Base-by-base conservation (phyloP, 2,329 filamentous ascomycete genomes). In the Emergomyces africanus region DNA sequence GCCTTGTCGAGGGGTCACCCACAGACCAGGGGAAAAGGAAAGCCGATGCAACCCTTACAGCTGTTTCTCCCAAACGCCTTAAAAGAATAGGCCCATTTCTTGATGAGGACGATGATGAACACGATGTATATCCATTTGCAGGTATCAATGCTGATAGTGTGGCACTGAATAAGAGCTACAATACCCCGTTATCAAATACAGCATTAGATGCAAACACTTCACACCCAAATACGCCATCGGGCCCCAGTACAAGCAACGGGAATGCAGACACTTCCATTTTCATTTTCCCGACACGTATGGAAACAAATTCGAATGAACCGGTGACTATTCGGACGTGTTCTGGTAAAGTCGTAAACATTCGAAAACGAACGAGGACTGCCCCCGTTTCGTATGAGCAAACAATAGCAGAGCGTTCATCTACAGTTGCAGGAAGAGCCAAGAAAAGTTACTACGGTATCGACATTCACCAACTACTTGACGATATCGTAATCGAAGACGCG, bases 381-480 rank as follows among this genome's bases (percentile, higher is more conserved):
- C 60, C 68, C 0, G 60, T 77, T 8, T 72, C 80, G 0, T 83
- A 81, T 60, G 78, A 84, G 65, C 73, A 76, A 61, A 68, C 82
- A 3, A 76, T 83, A 61, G 81, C 81, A 20, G 71, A 76, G 55
- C 76, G 81, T 15, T 83, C 82, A 9, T 71, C 69, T 3, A 73
- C 74, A 2, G 69, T 70, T n/a, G 71, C 77, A 37, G 81, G 81
- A 20, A 78, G 77, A 65, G 83, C 83, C 20, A 76, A 77, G 54
- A 80, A 78, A 63, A 80, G 85, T 66, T 97, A 91, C 73, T 99
- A 96, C 70, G 94, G 94, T 10, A 87, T 99, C 64, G 87, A 96
- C 53, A 94, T 99, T 39, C 90, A 96, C 71, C 79, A 84, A 59
- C 76, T 99, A 44, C 81, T 97, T 60, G 85, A 88, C 59, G 81